phyloP scores from a whole-genome alignment of 163 green algal genomes.

The Scenedesmus sp. region DNA sequence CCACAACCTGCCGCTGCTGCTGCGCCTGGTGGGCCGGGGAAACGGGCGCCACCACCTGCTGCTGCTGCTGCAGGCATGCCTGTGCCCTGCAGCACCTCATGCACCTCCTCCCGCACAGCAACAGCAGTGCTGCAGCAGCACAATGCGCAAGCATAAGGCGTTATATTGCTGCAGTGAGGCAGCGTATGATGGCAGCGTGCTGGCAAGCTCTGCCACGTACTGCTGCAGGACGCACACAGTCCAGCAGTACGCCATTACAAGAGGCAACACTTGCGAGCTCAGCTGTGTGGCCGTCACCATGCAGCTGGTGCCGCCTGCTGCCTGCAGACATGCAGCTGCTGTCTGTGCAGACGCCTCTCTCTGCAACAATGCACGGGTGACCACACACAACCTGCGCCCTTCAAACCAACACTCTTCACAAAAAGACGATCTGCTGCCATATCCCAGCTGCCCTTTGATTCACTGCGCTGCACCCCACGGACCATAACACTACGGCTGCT shows the following conservation, averaged over 20 bases:
- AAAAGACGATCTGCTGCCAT: no score
- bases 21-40: background rate
- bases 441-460: no score
- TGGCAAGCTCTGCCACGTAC: background rate
- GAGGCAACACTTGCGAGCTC: no score
- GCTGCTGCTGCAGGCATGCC: background rate
- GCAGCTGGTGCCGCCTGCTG: no score
- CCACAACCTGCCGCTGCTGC: background rate
- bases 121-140: constrained; percentile 22
- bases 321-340: no score
- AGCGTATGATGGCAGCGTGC: no score
- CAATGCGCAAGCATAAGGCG: background rate
- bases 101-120: constrained; percentile 42
- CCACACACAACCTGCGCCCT: no score
- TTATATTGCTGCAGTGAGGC: no score
- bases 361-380: no score
- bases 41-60: background rate
- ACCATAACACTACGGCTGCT: background rate
- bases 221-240: background rate
- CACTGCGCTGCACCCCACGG: background rate
- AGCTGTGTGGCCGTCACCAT: no score
- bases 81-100: constrained; percentile 38
- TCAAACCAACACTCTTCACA: no score
- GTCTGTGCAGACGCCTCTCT: no score
- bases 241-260: background rate